Evolutionary conservation across 192 early-diverging fungal species (phyloP), one percentile per base, ranked within the genome.

Genomic region (Mortierella alpina): DNA sequence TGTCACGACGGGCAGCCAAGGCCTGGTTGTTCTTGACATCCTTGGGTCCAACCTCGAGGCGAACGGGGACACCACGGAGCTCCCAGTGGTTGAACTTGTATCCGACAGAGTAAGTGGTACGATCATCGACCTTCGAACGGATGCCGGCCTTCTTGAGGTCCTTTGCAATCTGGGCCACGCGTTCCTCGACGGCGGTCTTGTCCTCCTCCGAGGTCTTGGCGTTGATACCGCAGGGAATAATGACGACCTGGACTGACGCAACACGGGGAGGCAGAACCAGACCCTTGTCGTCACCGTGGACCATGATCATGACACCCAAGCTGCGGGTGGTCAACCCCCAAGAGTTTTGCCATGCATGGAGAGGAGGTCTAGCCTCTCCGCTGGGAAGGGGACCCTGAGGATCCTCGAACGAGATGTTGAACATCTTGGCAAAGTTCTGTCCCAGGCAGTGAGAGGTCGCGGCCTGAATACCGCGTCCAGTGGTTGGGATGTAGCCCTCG

Each of bases 41-140:
- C 80, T 94, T 96, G 71, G 97, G 97, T 39, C 98, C 98, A 45
- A 99, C 88, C 88, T 99, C 98, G 53, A 99, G 84, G 62, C 98
- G 95, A 68, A 99, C 68, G 44, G 98, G 98, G 72, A 97, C 96
- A 85, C 98, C 98, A 83, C 96, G 88, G 63, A 98, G 81, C 83
- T 99, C 97, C 98, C 98, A 99, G 88, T 99, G 96, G 90, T 95
- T 98, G 93, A 95, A 99, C 87, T 99, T 99, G 90, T 92, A 96
- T 14, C 96, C 97, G 63, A 97, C 93, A 40, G 95, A 93, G 90
- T 96, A 94, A 76, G 90, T 92, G 22, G 95, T 90, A 55, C 97
- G 87, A 55, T 88, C 59, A 76, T 98, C 97, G 9, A 90, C 78
- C 73, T 95, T 93, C 67, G 89, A 93, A 18, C 93, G 89, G 42